phyloP scores from a whole-genome alignment of 2,329 filamentous ascomycete species.

The Reticulascus tulasneorum region DNA sequence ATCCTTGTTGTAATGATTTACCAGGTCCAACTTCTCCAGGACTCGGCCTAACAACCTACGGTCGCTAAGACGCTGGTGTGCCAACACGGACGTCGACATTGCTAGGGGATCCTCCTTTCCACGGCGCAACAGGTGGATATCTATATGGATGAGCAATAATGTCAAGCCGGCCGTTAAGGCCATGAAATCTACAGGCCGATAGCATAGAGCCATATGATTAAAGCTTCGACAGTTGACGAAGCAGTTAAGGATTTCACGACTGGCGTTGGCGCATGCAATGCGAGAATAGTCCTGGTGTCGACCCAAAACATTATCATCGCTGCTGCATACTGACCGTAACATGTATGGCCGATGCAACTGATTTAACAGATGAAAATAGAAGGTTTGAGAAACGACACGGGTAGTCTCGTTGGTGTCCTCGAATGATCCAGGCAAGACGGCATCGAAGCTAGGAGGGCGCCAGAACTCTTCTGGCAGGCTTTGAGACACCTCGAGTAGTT shows the following conservation, averaged over 20 bases:
- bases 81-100: no score
- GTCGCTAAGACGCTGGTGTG: constrained; percentile 35
- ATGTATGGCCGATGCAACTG: constrained; percentile 37
- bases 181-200: constrained; percentile 30
- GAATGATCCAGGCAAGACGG: neutral
- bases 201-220: constrained; percentile 19
- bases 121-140: constrained; percentile 18
- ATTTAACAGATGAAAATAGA: constrained; percentile 33
- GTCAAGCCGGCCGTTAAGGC: constrained; percentile 32
- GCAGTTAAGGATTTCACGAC: constrained; percentile 32
- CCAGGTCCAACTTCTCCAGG: no score
- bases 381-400: constrained; percentile 29
- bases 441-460: constrained; percentile 21
- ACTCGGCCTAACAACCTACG: no score
- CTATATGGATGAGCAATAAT: constrained; percentile 32
- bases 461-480: constrained; percentile 31
- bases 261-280: constrained; percentile 31
- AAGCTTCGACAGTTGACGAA: constrained; percentile 29
- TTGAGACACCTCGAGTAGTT: constrained; percentile 25
- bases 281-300: constrained; percentile 29
- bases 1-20: no score
- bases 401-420: constrained; percentile 24
- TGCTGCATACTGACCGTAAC: constrained; percentile 18
- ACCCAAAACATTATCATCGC: constrained; percentile 8
- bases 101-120: no score